Evolutionary conservation across 371 early-diverging fungal species (phyloP).

Genomic region (Mucor irregularis): DNA sequence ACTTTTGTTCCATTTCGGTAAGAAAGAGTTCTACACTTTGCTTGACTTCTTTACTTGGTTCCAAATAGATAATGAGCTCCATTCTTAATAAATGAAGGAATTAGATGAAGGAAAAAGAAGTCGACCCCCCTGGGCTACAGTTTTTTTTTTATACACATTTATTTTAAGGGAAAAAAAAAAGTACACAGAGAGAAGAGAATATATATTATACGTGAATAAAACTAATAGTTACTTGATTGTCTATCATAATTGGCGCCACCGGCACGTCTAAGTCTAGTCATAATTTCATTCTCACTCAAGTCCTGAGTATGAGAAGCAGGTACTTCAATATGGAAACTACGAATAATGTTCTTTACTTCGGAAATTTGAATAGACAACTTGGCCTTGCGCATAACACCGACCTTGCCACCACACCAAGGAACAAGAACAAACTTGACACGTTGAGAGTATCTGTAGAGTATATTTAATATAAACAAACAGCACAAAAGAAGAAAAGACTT

Average conservation of each 20-base stretch:
- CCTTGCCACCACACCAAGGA: constrained; percentile 79
- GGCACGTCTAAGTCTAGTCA: constrained; percentile 61
- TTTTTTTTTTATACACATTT: too few relatives aligned
- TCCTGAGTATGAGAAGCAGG: constrained; percentile 59
- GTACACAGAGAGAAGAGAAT: neutral
- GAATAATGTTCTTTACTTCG: constrained; percentile 75
- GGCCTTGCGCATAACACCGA: constrained; percentile 87
- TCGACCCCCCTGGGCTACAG: too few relatives aligned
- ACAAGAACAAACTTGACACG: constrained; percentile 74
- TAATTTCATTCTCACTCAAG: constrained; percentile 52
- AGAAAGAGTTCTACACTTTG: constrained; percentile 22
- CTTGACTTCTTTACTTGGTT: constrained; percentile 23
- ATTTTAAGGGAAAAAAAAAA: neutral
- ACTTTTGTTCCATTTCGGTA: neutral
- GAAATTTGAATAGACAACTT: constrained; percentile 80
- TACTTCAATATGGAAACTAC: constrained; percentile 74
- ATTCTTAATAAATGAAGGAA: neutral
- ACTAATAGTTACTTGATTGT: constrained; percentile 52
- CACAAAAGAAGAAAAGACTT: too few relatives aligned
- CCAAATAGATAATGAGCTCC: constrained; percentile 41
- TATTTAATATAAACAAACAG: too few relatives aligned
- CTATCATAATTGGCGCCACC: constrained; percentile 75
- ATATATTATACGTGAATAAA: neutral
- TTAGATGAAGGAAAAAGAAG: neutral
- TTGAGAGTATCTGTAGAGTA: constrained; percentile 57